Conservation (phyloP, 1,284 basidiomycete genomes). For the Austroboletus novae-zelandiae region DNA sequence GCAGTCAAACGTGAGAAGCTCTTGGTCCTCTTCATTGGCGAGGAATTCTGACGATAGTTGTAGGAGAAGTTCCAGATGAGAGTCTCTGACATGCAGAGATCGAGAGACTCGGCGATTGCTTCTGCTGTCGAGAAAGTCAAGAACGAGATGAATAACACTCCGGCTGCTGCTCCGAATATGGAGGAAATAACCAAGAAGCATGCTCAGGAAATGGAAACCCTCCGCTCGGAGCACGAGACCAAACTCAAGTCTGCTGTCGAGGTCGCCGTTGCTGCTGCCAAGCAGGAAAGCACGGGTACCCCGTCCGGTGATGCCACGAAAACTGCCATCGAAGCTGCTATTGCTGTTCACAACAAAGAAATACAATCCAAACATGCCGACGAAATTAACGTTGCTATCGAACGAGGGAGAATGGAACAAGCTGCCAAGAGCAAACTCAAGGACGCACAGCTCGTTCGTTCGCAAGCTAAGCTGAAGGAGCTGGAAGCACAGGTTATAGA, state of each 20-base stretch:
- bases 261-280: slow-evolving; percentile 45
- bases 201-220: slow-evolving; percentile 52
- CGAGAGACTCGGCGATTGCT: slow-evolving; percentile 42
- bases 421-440: slow-evolving; percentile 62
- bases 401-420: slow-evolving; percentile 63
- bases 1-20: slow-evolving; percentile 34
- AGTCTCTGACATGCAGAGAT: slow-evolving; percentile 37
- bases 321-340: slow-evolving; percentile 47
- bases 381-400: slow-evolving; percentile 62
- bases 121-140: slow-evolving; percentile 57
- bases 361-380: slow-evolving; percentile 46
- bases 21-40: background rate
- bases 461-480: slow-evolving; percentile 60
- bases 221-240: slow-evolving; percentile 56
- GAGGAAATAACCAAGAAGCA: slow-evolving; percentile 51
- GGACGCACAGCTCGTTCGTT: slow-evolving; percentile 59
- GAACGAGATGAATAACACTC: slow-evolving; percentile 35
- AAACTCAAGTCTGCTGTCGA: slow-evolving; percentile 54
- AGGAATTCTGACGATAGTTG: slow-evolving; percentile 5
- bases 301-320: slow-evolving; percentile 35
- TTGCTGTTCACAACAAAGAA: slow-evolving; percentile 49
- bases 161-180: slow-evolving; percentile 21
- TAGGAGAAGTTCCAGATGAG: slow-evolving; percentile 48
- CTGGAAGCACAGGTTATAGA: slow-evolving; percentile 60
- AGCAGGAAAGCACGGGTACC: slow-evolving; percentile 32